Percentiles rank a stretch among this genome's conserved stretches.
Evolutionary conservation across 2,329 filamentous ascomycete species (phyloP).

Genomic region (Venturia oleaginea): DNA sequence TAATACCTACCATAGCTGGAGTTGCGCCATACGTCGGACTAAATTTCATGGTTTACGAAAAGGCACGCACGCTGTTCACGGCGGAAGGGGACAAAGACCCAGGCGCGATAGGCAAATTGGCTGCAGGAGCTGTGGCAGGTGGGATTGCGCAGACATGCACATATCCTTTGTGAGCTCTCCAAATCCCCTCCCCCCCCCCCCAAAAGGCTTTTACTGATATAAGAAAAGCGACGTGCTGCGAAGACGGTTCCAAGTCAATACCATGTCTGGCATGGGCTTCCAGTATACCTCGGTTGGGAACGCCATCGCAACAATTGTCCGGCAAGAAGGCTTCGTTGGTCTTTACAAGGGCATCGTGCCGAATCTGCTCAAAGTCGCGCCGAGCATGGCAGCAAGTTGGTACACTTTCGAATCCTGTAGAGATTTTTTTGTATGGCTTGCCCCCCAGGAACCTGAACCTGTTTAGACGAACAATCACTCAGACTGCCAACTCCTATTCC

Average conservation of each 20-base stretch:
- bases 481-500: neutral
- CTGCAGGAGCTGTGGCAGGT: constrained; percentile 87
- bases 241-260: constrained; percentile 95
- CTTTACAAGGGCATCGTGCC: constrained; percentile 95
- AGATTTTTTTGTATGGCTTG: constrained; percentile 67
- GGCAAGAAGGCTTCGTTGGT: constrained; percentile 73
- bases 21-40: constrained; percentile 94
- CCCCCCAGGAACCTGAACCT: constrained; percentile 19
- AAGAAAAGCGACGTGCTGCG: constrained; percentile 70
- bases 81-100: constrained; percentile 82
- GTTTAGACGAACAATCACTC: neutral
- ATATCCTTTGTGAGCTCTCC: constrained; percentile 76
- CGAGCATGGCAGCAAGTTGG: constrained; percentile 98
- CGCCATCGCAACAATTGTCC: constrained; percentile 71
- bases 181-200: too few species aligned
- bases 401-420: constrained; percentile 91
- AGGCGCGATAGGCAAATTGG: constrained; percentile 66
- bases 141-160: constrained; percentile 96
- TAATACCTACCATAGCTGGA: constrained; percentile 85
- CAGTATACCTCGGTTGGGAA: constrained; percentile 83
- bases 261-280: constrained; percentile 97
- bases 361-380: constrained; percentile 92
- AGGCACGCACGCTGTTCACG: constrained; percentile 73
- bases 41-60: constrained; percentile 98
- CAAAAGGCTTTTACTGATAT: neutral